Evolutionary conservation across 208 protist genomes (phyloP), one percentile per base, ranked within the genome.

Genomic region (Porcisia deanei): DNA sequence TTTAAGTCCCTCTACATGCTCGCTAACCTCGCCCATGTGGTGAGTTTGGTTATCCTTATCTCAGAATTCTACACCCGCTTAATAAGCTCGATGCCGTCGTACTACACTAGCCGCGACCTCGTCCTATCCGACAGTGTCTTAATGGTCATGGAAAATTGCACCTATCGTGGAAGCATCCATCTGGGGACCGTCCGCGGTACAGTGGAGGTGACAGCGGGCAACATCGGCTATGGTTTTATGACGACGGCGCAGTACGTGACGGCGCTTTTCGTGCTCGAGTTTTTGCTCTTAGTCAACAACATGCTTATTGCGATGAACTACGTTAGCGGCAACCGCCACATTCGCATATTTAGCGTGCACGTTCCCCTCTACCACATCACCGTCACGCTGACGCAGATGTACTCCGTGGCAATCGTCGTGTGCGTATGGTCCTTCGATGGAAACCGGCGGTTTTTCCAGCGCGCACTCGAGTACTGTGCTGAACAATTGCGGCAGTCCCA

Each of bases 361-460:
- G 72, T 97, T 53, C 91, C 93, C 10, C 64, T 94, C 16, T 94
- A 94, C 82, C 91, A 93, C 81, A 90, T 94, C 63, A 68, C 82
- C n/a, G 78, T 86, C 34, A 77, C 80, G 41, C 76, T 90, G 58
- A 82, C 90, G 18, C 90, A 88, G 71, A 49, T 91, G 34, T 91
- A 88, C 79, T 85, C 71, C 76, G 77, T 95, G 49, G 80, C 83
- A 34, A 82, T 95, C 57, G 83, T 90, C 49, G 77, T 88, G 22
- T 34, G 90, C 2, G 87, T 88, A 73, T 93, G 84, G 80, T 59
- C 85, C 59, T 87, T 88, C 63, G 80, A 89, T 39, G 73, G 76
- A n/a, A 82, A 88, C 59, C 79, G 84, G 12, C 45, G 66, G 37
- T 91, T 92, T 66, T 95, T 87, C 76, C 81, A 80, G 59, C 67